phyloP scores from a whole-genome alignment of 2,329 filamentous ascomycete genomes.

The Leptographium procerum region DNA sequence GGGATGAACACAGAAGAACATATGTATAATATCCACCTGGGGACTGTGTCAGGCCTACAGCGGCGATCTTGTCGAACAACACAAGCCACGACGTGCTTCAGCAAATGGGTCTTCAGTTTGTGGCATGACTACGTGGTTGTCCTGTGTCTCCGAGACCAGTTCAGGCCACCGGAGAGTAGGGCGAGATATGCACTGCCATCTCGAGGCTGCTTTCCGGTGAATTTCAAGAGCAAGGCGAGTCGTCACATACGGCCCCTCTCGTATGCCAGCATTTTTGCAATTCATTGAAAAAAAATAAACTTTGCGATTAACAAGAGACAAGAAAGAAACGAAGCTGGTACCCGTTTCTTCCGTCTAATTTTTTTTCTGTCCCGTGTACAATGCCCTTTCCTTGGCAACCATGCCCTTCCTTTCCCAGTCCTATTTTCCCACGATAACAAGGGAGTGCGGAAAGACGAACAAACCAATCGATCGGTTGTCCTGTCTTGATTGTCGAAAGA shows the following conservation, averaged over 20 bases:
- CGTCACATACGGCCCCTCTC: neutral
- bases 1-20: neutral
- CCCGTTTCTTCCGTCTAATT: neutral
- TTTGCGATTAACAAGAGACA: neutral
- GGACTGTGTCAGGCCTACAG: neutral
- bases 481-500: neutral
- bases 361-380: neutral
- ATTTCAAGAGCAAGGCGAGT: neutral
- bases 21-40: neutral
- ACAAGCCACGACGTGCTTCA: neutral
- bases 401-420: neutral
- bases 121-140: neutral
- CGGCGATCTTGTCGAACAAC: neutral
- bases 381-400: neutral
- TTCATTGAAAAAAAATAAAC: neutral
- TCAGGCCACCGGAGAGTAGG: too few species aligned
- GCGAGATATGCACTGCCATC: neutral
- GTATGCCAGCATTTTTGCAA: neutral
- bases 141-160: too few species aligned
- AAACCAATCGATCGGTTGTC: neutral
- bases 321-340: neutral
- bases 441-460: neutral
- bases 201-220: neutral
- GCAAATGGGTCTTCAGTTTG: neutral
- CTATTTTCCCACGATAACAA: neutral